Base-by-base conservation (phyloP, 2,329 filamentous ascomycete species). In the Trichoderma koningii region DNA sequence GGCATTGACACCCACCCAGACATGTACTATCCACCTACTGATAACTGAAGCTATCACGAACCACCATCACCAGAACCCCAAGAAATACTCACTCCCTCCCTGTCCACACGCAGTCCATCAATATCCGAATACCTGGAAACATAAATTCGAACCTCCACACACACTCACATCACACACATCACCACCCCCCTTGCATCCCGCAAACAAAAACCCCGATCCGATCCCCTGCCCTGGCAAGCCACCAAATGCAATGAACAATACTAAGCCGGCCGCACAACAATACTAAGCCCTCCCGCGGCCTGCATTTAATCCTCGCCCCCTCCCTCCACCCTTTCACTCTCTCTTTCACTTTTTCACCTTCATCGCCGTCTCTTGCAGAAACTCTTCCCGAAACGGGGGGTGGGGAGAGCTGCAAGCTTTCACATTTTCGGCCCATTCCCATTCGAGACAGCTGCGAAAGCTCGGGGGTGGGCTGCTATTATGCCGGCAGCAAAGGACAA, bases 191-290 rank as follows among this genome's bases (percentile, higher is more conserved):
- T 38, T 62, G 59, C 15, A 47, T 14, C 28, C n/a, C 50, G 30
- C 59, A 62, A 62, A 62, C 59, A 50, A 10, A 10, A 23, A 23
- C 21, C 48, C 48, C 26, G 34, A 53, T 53, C 14, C 59, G 26
- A 50, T 28, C 59, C 57, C 57, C 59, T 53, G 48, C 45, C 14
- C 21, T 23, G 21, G 26, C 55, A 59, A 14, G 47, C 57, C n/a
- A 68, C 34, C 12, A 38, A 10, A 68, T 70, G 70, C 69, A 67
- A 67, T 69, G 68, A 75, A 76, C 75, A 76, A 76, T 76, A 74
- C 69, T 69, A 75, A 75, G 69, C 65, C 64, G 52, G 66, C 69
- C 73, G 72, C 73, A 69, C 69, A 76, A 76, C 74, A 76, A 76
- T 76, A 71, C 68, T 69, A 76, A 71, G 55, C 48, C 53, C 59